These are phyloP conservation scores for Penicillium sp. DNA, from an alignment of 2,329 filamentous ascomycete genomes.

Conservation along the genomic window DNA sequence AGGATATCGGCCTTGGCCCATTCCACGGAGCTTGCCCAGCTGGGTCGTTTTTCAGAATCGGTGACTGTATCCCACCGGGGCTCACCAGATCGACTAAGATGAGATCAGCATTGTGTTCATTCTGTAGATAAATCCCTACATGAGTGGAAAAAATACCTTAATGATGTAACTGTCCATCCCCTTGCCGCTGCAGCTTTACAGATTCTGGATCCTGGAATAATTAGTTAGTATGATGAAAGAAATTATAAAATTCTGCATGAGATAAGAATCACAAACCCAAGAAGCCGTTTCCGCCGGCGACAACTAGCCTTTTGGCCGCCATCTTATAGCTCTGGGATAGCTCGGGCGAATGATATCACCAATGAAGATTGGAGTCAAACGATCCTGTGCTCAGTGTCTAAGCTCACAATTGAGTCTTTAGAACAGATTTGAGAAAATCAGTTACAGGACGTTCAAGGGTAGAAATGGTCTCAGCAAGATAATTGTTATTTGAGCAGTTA, in stretches of 20 bases:
- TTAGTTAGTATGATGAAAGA: conserved; percentile 13
- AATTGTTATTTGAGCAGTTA: neutral
- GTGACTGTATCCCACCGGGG: conserved; percentile 81
- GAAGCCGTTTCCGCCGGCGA: conserved; percentile 93
- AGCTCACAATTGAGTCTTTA: neutral
- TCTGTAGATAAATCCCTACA: neutral
- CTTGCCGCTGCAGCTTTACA: conserved; percentile 83
- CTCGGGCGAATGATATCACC: conserved; percentile 9
- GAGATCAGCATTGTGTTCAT: conserved; percentile 7
- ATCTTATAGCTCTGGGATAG: conserved; percentile 37
- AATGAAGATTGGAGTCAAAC: neutral
- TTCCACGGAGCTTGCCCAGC: conserved; percentile 77
- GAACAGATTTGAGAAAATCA: neutral
- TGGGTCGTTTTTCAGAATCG: conserved; percentile 66
- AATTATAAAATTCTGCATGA: neutral
- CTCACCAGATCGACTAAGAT: conserved; percentile 76
- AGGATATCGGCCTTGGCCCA: conserved; percentile 91
- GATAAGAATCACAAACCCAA: conserved; percentile 56
- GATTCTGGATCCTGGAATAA: conserved; percentile 64
- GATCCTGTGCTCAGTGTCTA: conserved; percentile 5
- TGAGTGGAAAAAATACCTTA: conserved; percentile 63
- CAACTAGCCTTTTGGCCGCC: conserved; percentile 74
- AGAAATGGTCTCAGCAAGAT: neutral
- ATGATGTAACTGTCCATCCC: conserved; percentile 88
- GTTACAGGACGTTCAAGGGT: neutral